Evolutionary conservation across 2,329 filamentous ascomycete species (phyloP).

Genomic region (Pseudogymnoascus sp.): DNA sequence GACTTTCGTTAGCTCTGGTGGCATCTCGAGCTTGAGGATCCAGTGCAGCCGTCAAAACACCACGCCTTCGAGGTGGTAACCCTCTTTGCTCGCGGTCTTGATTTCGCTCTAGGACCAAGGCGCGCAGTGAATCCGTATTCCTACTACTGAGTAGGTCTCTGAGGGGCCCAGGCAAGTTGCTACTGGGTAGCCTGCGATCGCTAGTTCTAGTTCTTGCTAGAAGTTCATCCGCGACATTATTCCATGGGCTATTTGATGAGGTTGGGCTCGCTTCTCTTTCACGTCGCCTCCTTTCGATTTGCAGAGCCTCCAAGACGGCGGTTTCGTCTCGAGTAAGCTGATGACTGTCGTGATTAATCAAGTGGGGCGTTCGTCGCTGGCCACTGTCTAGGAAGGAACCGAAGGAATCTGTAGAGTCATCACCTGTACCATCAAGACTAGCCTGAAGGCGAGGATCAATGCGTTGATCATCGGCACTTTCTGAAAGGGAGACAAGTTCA

Average conservation of each 20-base stretch:
- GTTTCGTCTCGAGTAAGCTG: constrained; percentile 45
- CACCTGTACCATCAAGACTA: not conserved
- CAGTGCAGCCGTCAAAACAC: constrained; percentile 18
- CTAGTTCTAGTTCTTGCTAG: constrained; percentile 14
- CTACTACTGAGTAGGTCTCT: constrained; percentile 28
- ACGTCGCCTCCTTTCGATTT: constrained; percentile 43
- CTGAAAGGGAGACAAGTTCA: constrained; percentile 22
- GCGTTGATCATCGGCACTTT: constrained; percentile 18
- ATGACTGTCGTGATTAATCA: not conserved
- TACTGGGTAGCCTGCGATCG: constrained; percentile 20
- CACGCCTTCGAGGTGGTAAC: constrained; percentile 22
- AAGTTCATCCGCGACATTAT: constrained; percentile 14
- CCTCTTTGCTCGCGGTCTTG: constrained; percentile 26
- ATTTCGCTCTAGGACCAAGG: constrained; percentile 30
- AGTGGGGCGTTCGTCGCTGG: not conserved
- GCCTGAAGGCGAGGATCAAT: constrained; percentile 24
- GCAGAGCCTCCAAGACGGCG: constrained; percentile 48
- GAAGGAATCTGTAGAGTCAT: constrained; percentile 1
- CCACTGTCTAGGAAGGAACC: not conserved
- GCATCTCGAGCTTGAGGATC: constrained; percentile 20
- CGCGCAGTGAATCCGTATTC: constrained; percentile 25
- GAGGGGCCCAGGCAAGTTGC: constrained; percentile 22
- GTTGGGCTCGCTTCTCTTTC: constrained; percentile 23
- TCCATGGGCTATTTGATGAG: constrained; percentile 3
- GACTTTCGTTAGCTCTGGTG: constrained; percentile 13